A percentile compares a stretch with the other conserved stretches of the same genome.
These are phyloP conservation scores for Petunia axillaris DNA, from an alignment of 257 asterid species.

Conservation along the genomic window DNA sequence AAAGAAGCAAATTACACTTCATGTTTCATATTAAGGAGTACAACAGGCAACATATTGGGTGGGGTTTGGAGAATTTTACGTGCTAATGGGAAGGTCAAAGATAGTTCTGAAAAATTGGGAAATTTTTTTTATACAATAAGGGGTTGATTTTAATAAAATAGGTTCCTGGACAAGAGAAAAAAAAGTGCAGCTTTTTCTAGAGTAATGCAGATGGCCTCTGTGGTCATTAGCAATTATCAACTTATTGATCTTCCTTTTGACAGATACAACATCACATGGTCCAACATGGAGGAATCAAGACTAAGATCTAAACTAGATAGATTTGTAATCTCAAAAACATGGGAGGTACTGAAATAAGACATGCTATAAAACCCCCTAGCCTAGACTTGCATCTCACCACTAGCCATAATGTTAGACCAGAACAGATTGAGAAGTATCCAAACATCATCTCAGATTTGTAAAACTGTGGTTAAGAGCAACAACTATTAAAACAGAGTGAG, in stretches of 20 bases:
- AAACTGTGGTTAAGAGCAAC: conserved; percentile 16
- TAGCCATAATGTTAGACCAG: not conserved
- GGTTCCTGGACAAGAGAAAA: conserved; percentile 9
- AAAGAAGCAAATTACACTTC: not conserved
- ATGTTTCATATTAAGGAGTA: not conserved
- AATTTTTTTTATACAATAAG: not conserved
- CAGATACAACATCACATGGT: not conserved
- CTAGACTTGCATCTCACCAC: conserved; percentile 2
- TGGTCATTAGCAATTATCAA: not conserved
- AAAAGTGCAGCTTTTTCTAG: not conserved
- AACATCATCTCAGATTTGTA: not conserved
- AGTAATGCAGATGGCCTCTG: not conserved
- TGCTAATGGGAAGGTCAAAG: conserved; percentile 1
- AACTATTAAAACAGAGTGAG: not conserved
- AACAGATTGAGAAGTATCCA: not conserved
- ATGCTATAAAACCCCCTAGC: not conserved
- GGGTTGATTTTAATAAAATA: not conserved
- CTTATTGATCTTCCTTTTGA: not conserved
- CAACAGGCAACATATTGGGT: not conserved
- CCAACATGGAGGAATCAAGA: not conserved
- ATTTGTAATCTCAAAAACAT: conserved; percentile 3
- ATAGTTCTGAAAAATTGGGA: not conserved
- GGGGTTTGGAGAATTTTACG: not conserved
- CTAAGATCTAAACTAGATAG: not conserved
- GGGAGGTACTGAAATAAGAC: not conserved